These are phyloP conservation scores for Dothistroma septosporum DNA, from an alignment of 2,329 filamentous ascomycete genomes.

Conservation along the genomic window DNA sequence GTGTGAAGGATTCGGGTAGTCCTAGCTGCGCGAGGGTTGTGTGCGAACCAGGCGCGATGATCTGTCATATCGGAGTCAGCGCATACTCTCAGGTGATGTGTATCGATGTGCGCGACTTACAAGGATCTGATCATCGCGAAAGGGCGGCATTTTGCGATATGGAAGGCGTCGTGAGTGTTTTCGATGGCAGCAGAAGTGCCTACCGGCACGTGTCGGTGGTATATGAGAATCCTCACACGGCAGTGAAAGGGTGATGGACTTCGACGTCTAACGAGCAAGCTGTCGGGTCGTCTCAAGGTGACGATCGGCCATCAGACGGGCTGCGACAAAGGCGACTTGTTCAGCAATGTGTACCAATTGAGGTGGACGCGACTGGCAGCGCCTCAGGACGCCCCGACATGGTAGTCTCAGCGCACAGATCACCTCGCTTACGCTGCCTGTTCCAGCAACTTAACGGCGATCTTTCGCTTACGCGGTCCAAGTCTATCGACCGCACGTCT, in stretches of 20 bases:
- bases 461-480: too few species aligned
- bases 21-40: conserved; percentile 89
- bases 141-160: conserved; percentile 29
- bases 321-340: not conserved
- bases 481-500: too few species aligned
- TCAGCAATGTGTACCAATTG: conserved; percentile 1
- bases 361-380: conserved; percentile 5
- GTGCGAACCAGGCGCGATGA: conserved; percentile 79
- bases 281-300: not conserved
- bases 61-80: conserved; percentile 27
- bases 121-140: conserved; percentile 36
- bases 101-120: conserved; percentile 17
- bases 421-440: too few species aligned
- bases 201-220: not conserved
- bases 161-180: not conserved
- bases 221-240: not conserved
- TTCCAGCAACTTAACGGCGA: too few species aligned
- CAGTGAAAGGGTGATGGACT: not conserved
- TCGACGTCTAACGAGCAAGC: not conserved
- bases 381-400: not conserved
- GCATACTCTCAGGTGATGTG: not conserved
- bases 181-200: not conserved
- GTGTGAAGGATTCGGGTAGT: conserved; percentile 83
- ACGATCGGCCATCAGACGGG: not conserved
- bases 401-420: too few species aligned